These are phyloP conservation scores for Saccharomycopsis synnaedendra DNA, from an alignment of 805 yeast species.

Conservation along the genomic window DNA sequence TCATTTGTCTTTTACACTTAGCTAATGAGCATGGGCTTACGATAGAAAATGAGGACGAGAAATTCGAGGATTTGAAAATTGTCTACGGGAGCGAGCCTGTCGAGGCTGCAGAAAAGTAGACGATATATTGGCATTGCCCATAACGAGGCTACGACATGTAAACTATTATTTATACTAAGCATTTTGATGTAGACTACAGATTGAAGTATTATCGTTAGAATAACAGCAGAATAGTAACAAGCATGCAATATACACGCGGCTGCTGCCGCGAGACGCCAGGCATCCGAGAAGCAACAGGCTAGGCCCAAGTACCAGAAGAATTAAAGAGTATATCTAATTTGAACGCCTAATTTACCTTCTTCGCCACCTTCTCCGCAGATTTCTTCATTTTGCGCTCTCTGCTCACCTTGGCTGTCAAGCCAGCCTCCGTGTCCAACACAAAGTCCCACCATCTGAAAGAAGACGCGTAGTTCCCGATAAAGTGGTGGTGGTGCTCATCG, in stretches of 20 bases:
- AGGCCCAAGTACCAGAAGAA: too few relatives aligned
- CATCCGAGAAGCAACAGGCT: too few relatives aligned
- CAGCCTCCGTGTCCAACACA: constrained; percentile 80
- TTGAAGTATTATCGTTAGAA: too few relatives aligned
- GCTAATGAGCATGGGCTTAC: constrained; percentile 76
- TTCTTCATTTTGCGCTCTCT: constrained; percentile 55
- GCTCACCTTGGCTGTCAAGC: constrained; percentile 62
- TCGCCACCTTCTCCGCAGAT: neutral
- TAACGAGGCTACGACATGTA: too few relatives aligned
- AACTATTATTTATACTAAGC: too few relatives aligned
- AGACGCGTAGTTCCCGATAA: constrained; percentile 91
- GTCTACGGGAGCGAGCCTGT: constrained; percentile 5
- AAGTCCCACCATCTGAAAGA: constrained; percentile 96
- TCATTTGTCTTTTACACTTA: constrained; percentile 71
- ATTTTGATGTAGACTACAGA: too few relatives aligned
- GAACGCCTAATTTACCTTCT: constrained; percentile 8
- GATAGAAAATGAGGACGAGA: constrained; percentile 30
- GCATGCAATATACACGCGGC: too few relatives aligned
- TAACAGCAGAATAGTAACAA: too few relatives aligned
- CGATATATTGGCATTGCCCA: too few relatives aligned
- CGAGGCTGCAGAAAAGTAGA: neutral
- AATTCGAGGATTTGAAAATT: constrained; percentile 12
- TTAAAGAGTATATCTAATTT: too few relatives aligned
- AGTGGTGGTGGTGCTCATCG: constrained; percentile 93
- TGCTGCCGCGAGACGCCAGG: too few relatives aligned